phyloP scores from a whole-genome alignment of 345 rosid genomes.

The Gossypioides kirkii region DNA sequence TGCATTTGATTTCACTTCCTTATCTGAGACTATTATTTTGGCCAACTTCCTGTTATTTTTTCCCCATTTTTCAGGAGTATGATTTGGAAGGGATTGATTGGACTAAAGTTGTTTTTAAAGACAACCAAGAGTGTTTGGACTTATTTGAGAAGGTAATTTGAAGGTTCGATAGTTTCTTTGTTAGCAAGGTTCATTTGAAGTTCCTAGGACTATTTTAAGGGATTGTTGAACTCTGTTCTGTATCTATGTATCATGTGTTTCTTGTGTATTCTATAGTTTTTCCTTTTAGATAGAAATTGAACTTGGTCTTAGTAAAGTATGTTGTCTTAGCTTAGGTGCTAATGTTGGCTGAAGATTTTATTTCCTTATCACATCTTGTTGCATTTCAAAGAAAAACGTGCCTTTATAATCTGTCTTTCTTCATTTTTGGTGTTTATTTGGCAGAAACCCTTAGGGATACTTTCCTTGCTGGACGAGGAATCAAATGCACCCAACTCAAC shows the following conservation, averaged over 20 bases:
- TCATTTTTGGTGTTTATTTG: slow-evolving; percentile 17
- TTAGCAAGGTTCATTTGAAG: background rate
- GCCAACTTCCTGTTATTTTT: slow-evolving; percentile 7
- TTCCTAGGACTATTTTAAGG: background rate
- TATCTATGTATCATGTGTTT: background rate
- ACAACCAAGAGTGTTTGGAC: slow-evolving; percentile 86
- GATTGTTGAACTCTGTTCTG: background rate
- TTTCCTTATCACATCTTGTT: slow-evolving; percentile 4
- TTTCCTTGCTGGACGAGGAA: slow-evolving; percentile 87
- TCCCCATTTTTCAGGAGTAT: slow-evolving; percentile 56
- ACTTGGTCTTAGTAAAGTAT: background rate
- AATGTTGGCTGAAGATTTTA: background rate
- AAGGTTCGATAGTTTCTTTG: slow-evolving; percentile 5
- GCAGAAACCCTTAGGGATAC: slow-evolving; percentile 83
- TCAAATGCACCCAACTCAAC: slow-evolving; percentile 78
- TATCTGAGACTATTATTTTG: slow-evolving; percentile 2
- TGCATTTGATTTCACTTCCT: background rate
- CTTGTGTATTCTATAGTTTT: background rate
- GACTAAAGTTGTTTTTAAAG: slow-evolving; percentile 83
- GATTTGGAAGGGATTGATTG: slow-evolving; percentile 87
- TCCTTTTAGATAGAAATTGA: background rate
- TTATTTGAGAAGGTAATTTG: slow-evolving; percentile 73
- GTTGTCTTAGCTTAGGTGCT: slow-evolving; percentile 7
- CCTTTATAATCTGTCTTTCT: background rate
- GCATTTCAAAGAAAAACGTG: background rate